Base-by-base conservation (phyloP, 225 moss, liverwort and hornwort genomes). In the Antitrichia curtipendula region DNA sequence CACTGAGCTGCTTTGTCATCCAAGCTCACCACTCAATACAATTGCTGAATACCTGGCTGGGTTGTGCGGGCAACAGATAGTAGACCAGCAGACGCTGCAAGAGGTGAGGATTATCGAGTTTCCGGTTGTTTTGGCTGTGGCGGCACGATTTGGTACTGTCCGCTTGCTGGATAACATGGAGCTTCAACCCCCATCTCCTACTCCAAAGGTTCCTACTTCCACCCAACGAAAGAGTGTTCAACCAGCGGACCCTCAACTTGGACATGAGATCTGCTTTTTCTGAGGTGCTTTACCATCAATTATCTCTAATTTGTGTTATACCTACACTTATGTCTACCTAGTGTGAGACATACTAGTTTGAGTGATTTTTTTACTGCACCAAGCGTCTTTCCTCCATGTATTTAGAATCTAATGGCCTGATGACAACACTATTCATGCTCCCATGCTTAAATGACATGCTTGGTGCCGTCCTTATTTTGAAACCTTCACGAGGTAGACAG, bases 131-230 rank as follows among this genome's bases (percentile, higher is more conserved):
- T 90, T 96, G 59, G 95, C 94, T 49, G 95, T 99, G 77, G 98
- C 97, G 19, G 98, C 95, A 79, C 93, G 91, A 40, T 99, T 99
- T 90, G 98, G 98, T 41, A 92, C 86, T 25, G 96, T 92, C 79
- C 94, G 97, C 80, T 91, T 99, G 86, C 87, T 99, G 8, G 97
- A 99, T 82, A 99, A 95, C 77, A 79, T 97, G n/a, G 97, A 99
- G 90, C 91, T 96, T 80, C 86, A 91, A 84, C 89, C 86, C 25
- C 91, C 88, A 70, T 83, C 78, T 61, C 52, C 54, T 50, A 61
- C 76, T 87, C 56, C 45, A 25, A 87, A 75, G 57, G 85, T 40
- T 34, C 54, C 65, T 16, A 21, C 43, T 62, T 73, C 69, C 83
- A 45, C 47, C n/a, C 54, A 90, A 73, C 40, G 4, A 22, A 86